These are phyloP conservation scores for Volvox carteri DNA, from an alignment of 163 green algal species.

Conservation along the genomic window DNA sequence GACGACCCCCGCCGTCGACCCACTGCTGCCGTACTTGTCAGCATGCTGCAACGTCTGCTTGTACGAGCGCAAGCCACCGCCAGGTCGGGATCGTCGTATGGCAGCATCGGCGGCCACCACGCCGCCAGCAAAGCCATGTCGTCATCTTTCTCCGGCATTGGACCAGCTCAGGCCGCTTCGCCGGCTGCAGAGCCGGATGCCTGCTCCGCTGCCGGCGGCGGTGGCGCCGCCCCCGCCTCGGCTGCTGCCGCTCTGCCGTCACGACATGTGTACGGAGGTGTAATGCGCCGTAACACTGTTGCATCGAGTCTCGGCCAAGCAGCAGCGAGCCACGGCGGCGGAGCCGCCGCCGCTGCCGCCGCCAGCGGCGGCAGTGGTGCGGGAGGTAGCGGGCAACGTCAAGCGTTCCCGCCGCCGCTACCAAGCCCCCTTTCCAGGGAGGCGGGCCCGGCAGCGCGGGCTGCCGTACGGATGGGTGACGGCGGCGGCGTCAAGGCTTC, in stretches of 20 bases:
- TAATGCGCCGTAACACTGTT: background rate
- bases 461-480: constrained; percentile 14
- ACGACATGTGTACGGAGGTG: background rate
- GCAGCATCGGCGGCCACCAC: background rate
- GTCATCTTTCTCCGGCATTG: constrained; percentile 6
- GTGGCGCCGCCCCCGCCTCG: background rate
- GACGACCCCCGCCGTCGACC: constrained; percentile 43
- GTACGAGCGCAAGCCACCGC: background rate
- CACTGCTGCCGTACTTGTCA: constrained; percentile 28
- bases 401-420: background rate
- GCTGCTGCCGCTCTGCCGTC: background rate
- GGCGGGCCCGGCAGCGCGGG: background rate
- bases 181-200: background rate
- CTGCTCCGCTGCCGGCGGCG: background rate
- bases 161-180: background rate
- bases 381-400: background rate
- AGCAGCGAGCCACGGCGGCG: background rate
- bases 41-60: constrained; percentile 48
- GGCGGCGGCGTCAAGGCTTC: constrained; percentile 1
- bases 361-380: background rate
- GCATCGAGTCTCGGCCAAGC: background rate
- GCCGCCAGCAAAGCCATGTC: background rate
- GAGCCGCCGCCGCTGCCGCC: background rate
- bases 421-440: constrained; percentile 43
- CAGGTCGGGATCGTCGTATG: background rate